Percentiles rank a stretch among this genome's conserved stretches.
Evolutionary conservation across 163 green algal genomes (phyloP).

Genomic region (Prototheca wickerhamii): DNA sequence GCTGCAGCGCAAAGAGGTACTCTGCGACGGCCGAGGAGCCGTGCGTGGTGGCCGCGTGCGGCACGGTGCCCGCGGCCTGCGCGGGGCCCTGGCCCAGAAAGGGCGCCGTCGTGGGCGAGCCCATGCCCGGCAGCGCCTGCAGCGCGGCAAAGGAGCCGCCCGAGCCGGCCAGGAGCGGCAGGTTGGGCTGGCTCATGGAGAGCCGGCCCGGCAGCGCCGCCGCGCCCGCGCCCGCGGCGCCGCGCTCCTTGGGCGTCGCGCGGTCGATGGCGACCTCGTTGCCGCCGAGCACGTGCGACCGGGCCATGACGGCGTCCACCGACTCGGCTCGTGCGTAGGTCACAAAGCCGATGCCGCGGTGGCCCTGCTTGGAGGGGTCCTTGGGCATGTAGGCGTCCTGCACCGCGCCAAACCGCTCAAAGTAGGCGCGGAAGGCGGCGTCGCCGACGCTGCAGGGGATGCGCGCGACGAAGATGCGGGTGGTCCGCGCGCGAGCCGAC

Average conservation of each 20-base stretch:
- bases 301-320: conserved; percentile 50
- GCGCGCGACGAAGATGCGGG: conserved; percentile 80
- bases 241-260: conserved; percentile 69
- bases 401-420: conserved; percentile 72
- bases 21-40: neutral
- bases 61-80: too few relatives aligned
- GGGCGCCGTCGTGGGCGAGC: too few relatives aligned
- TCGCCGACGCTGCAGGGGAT: conserved; percentile 70
- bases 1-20: neutral
- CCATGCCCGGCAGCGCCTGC: neutral
- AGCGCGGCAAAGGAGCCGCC: neutral
- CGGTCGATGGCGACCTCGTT: conserved; percentile 82
- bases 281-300: conserved; percentile 64
- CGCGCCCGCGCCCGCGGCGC: neutral
- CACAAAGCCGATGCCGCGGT: conserved; percentile 84
- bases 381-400: conserved; percentile 63
- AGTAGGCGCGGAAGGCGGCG: conserved; percentile 68
- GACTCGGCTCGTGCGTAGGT: conserved; percentile 59
- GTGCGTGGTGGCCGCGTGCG: neutral
- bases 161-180: conserved; percentile 10
- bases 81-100: too few relatives aligned
- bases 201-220: conserved; percentile 3
- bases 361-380: conserved; percentile 48
- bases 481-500: conserved; percentile 43
- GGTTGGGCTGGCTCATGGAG: conserved; percentile 25